phyloP scores from a whole-genome alignment of 768 basidiomycete species.

The Chalciporus chontae region DNA sequence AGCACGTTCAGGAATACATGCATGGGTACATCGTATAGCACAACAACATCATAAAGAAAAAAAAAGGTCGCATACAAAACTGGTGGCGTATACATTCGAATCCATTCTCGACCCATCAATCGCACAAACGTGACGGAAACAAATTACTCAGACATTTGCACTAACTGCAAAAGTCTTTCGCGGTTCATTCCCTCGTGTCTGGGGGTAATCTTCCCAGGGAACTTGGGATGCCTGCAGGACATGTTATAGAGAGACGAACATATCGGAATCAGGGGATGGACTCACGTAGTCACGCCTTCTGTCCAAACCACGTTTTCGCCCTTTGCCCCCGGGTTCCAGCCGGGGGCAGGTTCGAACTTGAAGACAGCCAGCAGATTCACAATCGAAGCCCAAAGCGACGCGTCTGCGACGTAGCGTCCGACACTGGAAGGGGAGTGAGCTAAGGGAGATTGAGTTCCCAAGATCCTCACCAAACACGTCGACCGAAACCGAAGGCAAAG shows the following conservation, averaged over 20 bases:
- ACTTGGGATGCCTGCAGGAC: slow-evolving; percentile 2
- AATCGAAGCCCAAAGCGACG: slow-evolving; percentile 26
- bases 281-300: slow-evolving; percentile 11
- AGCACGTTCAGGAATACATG: neutral
- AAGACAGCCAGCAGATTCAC: slow-evolving; percentile 10
- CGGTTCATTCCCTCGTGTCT: neutral
- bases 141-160: neutral
- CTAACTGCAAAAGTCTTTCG: neutral
- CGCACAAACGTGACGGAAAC: neutral
- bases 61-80: neutral
- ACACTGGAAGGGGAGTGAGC: slow-evolving; percentile 24
- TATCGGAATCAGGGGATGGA: neutral
- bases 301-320: slow-evolving; percentile 7
- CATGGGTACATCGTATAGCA: neutral
- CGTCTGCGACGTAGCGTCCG: slow-evolving; percentile 37
- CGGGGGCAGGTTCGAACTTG: neutral
- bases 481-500: slow-evolving; percentile 36
- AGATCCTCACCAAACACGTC: slow-evolving; percentile 22
- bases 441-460: neutral
- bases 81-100: neutral
- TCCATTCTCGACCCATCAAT: neutral
- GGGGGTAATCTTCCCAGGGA: slow-evolving; percentile 2
- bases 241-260: neutral
- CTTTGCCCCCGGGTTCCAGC: slow-evolving; percentile 3
- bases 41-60: neutral